A percentile compares a stretch with the other conserved stretches of the same genome.
phyloP scores from a whole-genome alignment of 179 eudicot species.

The Sideroxylon spinosum region DNA sequence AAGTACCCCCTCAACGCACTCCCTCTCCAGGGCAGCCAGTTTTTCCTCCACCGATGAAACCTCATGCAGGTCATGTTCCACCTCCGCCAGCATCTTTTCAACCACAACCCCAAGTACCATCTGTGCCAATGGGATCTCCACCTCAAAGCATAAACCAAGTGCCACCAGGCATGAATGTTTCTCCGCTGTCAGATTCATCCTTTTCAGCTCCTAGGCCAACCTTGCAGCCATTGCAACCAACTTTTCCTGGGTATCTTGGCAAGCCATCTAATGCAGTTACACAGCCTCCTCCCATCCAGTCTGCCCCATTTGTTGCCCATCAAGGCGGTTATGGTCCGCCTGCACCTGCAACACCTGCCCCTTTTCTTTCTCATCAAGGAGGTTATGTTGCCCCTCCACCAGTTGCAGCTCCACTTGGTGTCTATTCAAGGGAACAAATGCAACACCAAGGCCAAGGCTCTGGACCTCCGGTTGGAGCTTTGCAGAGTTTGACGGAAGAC shows the following conservation, averaged over 20 bases:
- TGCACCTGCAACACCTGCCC: constrained; percentile 25
- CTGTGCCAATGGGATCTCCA: constrained; percentile 47
- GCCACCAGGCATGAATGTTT: constrained; percentile 26
- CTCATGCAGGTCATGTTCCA: constrained; percentile 37
- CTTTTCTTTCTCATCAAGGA: constrained; percentile 35
- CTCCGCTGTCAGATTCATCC: constrained; percentile 22
- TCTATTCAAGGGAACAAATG: constrained; percentile 41
- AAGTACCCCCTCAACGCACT: constrained; percentile 42
- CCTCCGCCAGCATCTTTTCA: constrained; percentile 41
- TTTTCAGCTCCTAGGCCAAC: constrained; percentile 33
- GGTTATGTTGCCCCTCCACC: constrained; percentile 50
- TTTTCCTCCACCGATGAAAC: constrained; percentile 42
- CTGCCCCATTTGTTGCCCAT: constrained; percentile 23
- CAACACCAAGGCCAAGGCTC: constrained; percentile 45
- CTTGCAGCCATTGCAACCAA: constrained; percentile 25
- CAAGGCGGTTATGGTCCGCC: constrained; percentile 48
- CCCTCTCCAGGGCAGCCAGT: constrained; percentile 38
- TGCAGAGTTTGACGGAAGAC: constrained; percentile 70
- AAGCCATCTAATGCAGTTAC: constrained; percentile 24
- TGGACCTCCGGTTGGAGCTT: constrained; percentile 54
- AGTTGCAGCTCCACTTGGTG: constrained; percentile 32
- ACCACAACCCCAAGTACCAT: constrained; percentile 47
- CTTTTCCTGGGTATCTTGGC: constrained; percentile 39
- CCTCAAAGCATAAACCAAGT: constrained; percentile 37
- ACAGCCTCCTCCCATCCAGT: constrained; percentile 29